A percentile compares a stretch with the other conserved stretches of the same genome.
Conservation (phyloP, 2,329 filamentous ascomycete species). For the Bisporella sp. region DNA sequence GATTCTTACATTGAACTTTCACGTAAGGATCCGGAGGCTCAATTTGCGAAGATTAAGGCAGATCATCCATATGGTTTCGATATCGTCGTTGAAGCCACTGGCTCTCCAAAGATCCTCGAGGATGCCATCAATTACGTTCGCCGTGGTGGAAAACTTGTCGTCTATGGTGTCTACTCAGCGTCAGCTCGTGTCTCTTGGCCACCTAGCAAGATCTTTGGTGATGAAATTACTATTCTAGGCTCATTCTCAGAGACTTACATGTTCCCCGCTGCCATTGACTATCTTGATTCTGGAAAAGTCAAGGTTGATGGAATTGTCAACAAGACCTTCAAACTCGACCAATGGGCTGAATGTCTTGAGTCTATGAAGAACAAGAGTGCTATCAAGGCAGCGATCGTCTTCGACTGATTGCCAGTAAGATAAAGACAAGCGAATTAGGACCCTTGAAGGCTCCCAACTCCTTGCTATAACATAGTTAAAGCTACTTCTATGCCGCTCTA, state of each 20-base stretch:
- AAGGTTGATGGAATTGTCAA: conserved; percentile 64
- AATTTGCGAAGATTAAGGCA: conserved; percentile 55
- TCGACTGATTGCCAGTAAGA: conserved; percentile 38
- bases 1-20: conserved; percentile 49
- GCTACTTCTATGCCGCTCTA: too few relatives aligned
- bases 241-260: conserved; percentile 70
- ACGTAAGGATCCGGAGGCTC: conserved; percentile 45
- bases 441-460: too few relatives aligned
- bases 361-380: conserved; percentile 65
- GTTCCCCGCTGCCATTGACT: conserved; percentile 54
- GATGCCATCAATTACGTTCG: conserved; percentile 66
- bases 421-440: too few relatives aligned
- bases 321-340: conserved; percentile 66
- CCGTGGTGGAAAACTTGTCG: conserved; percentile 60
- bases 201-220: conserved; percentile 61
- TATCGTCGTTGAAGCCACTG: conserved; percentile 31
- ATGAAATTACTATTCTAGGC: conserved; percentile 66
- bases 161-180: conserved; percentile 62
- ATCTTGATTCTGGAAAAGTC: conserved; percentile 52
- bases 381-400: conserved; percentile 69
- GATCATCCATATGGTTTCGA: conserved; percentile 69
- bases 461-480: too few relatives aligned
- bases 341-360: conserved; percentile 64
- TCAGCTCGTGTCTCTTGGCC: conserved; percentile 58
- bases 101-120: conserved; percentile 61